These are phyloP conservation scores for Coemansia sp. DNA, from an alignment of 192 early-diverging fungal species.

Conservation along the genomic window DNA sequence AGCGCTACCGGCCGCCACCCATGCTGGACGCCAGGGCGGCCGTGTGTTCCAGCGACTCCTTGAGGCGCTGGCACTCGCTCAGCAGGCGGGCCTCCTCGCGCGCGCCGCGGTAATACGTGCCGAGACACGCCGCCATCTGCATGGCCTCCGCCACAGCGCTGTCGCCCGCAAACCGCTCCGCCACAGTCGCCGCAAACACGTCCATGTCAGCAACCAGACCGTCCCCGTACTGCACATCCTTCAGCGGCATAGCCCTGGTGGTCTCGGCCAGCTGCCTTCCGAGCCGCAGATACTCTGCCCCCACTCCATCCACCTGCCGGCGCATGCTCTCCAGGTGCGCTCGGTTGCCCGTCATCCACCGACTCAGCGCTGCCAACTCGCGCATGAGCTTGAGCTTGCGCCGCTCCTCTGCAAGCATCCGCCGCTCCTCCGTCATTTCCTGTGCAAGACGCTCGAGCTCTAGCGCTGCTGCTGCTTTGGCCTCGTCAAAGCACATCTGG, in stretches of 20 bases:
- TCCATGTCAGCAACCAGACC: slow-evolving; percentile 27
- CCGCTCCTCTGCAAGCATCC: slow-evolving; percentile 11
- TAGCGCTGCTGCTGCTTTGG: slow-evolving; percentile 14
- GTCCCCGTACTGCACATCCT: slow-evolving; percentile 20
- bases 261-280: slow-evolving; percentile 15
- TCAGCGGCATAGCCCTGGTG: slow-evolving; percentile 39
- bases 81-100: slow-evolving; percentile 27
- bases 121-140: too few species aligned
- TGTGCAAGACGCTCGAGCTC: slow-evolving; percentile 15
- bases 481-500: slow-evolving; percentile 29
- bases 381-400: slow-evolving; percentile 39
- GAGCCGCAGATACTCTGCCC: slow-evolving; percentile 17
- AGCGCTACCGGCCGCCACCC: neutral
- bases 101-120: slow-evolving; percentile 10
- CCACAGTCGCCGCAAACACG: slow-evolving; percentile 6
- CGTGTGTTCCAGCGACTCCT: slow-evolving; percentile 24
- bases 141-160: neutral
- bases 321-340: slow-evolving; percentile 12
- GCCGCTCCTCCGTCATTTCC: slow-evolving; percentile 18
- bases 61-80: slow-evolving; percentile 28
- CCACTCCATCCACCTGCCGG: slow-evolving; percentile 8
- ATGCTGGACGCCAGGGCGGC: slow-evolving; percentile 26
- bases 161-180: neutral
- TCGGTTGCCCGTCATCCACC: slow-evolving; percentile 25
- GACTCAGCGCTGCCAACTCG: slow-evolving; percentile 22